These are phyloP conservation scores for Setaria italica DNA, from an alignment of 202 grass and related monocot genomes.

Conservation along the genomic window DNA sequence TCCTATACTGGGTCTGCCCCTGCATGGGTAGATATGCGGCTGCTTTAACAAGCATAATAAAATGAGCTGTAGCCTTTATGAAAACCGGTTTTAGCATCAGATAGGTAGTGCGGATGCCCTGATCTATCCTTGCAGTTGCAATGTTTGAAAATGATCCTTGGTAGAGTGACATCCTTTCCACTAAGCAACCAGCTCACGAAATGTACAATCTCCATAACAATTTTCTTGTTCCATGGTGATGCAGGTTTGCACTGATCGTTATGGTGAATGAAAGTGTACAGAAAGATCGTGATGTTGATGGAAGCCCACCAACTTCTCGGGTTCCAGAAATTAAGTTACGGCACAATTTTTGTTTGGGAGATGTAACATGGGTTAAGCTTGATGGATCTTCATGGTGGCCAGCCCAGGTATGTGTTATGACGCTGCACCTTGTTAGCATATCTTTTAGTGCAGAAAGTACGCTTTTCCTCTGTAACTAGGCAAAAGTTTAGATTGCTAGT, in stretches of 20 bases:
- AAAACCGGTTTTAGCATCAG: not conserved
- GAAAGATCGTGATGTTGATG: constrained; percentile 29
- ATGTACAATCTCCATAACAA: not conserved
- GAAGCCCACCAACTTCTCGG: constrained; percentile 17
- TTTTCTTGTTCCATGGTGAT: constrained; percentile 15
- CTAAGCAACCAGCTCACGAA: not conserved
- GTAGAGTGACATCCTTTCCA: constrained; percentile 15
- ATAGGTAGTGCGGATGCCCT: not conserved
- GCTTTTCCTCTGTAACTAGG: not conserved
- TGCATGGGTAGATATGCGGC: not conserved
- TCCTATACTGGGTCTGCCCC: too few relatives aligned
- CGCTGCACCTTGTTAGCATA: constrained; percentile 6
- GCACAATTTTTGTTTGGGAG: constrained; percentile 66
- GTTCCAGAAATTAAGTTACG: constrained; percentile 37
- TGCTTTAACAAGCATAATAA: not conserved
- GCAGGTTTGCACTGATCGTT: constrained; percentile 38
- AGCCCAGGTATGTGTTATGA: constrained; percentile 67
- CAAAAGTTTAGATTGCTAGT: not conserved
- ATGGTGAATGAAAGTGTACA: constrained; percentile 43
- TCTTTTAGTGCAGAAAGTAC: constrained; percentile 6
- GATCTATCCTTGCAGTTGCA: not conserved
- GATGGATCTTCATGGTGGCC: constrained; percentile 79
- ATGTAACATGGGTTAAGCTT: constrained; percentile 82
- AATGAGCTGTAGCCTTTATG: not conserved
- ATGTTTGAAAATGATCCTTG: constrained; percentile 28